Percentiles rank a stretch among this genome's conserved stretches.
Conservation (phyloP, 179 eudicot genomes). For the Heliamphora pulchella region DNA sequence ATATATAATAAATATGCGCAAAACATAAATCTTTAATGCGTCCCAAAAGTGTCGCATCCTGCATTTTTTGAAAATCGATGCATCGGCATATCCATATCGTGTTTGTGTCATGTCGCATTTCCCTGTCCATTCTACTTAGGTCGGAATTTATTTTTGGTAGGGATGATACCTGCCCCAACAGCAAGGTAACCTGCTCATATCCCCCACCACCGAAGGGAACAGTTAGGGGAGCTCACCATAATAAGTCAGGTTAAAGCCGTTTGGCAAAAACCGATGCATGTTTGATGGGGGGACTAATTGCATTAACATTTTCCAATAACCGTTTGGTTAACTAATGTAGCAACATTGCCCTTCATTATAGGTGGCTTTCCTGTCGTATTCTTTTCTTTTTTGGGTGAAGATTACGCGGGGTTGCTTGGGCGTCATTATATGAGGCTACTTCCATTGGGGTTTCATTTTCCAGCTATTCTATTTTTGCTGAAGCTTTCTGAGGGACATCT, state of each 20-base stretch:
- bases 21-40: too few species aligned
- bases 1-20: too few species aligned
- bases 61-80: too few species aligned
- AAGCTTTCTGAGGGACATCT: neutral
- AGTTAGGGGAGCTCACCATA: neutral
- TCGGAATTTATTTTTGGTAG: too few species aligned
- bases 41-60: too few species aligned
- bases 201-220: neutral
- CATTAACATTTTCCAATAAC: neutral
- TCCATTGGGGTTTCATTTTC: neutral
- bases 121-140: too few species aligned
- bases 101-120: too few species aligned
- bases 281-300: neutral
- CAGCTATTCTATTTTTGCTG: neutral
- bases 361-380: too few species aligned
- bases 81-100: too few species aligned
- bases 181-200: neutral
- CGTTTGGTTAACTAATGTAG: neutral
- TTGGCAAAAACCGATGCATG: constrained; percentile 1
- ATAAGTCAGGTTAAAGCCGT: neutral
- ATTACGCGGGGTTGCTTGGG: too few species aligned
- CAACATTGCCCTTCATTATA: neutral
- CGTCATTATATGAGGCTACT: neutral
- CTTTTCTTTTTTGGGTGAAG: too few species aligned
- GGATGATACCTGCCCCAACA: neutral